Conservation (phyloP, 164 flowering plant genomes). For the Annona cherimola region DNA sequence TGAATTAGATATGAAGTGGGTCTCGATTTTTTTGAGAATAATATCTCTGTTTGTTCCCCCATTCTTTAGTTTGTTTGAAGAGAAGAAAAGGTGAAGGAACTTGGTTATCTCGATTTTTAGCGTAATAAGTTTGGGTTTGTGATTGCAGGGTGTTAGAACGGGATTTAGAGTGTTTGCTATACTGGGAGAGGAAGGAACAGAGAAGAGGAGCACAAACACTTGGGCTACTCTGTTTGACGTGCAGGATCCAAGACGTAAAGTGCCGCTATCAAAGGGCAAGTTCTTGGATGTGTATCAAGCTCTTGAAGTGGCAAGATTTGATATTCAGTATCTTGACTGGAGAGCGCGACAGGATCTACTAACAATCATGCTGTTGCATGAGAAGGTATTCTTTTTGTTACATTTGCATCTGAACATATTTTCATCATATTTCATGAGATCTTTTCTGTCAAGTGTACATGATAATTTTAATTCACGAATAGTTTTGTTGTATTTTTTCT, state of each 20-base stretch:
- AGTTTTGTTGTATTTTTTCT: no score
- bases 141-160: slow-evolving; percentile 27
- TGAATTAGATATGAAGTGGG: not conserved
- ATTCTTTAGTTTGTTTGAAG: not conserved
- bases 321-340: slow-evolving; percentile 96
- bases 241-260: slow-evolving; percentile 82
- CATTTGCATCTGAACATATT: not conserved
- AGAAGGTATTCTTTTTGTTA: slow-evolving; percentile 50
- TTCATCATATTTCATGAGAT: no score
- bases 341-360: slow-evolving; percentile 92
- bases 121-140: not conserved
- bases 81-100: slow-evolving; percentile 29
- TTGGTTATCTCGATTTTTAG: not conserved
- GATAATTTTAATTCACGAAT: no score
- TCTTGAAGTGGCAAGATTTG: slow-evolving; percentile 83
- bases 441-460: no score
- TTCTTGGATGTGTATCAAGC: slow-evolving; percentile 83
- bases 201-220: slow-evolving; percentile 40
- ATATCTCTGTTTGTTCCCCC: no score
- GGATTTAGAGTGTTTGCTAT: slow-evolving; percentile 68
- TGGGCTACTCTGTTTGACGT: slow-evolving; percentile 79
- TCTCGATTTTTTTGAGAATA: not conserved
- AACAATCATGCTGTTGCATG: slow-evolving; percentile 90
- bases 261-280: slow-evolving; percentile 64
- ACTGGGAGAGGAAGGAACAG: slow-evolving; percentile 55